Percentiles rank a stretch among this genome's conserved stretches.
Conservation (phyloP, 2,329 filamentous ascomycete genomes). For the Sarocladium strictum region DNA sequence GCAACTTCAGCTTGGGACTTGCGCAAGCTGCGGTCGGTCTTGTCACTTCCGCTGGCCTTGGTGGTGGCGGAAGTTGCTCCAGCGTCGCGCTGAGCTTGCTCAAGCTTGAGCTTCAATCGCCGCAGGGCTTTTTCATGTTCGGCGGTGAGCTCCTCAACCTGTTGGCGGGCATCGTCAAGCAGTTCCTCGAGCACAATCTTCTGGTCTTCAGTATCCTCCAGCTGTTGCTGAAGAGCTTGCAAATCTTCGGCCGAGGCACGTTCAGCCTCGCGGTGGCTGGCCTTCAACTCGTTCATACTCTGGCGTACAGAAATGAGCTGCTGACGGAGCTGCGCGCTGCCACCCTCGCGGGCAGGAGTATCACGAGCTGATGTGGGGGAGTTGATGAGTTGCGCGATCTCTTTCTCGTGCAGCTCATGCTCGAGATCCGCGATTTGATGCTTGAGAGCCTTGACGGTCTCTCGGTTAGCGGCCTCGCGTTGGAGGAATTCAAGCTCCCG, state of each 20-base stretch:
- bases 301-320: slow-evolving; percentile 57
- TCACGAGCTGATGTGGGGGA: slow-evolving; percentile 40
- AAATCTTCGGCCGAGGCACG: slow-evolving; percentile 33
- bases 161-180: slow-evolving; percentile 47
- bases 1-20: slow-evolving; percentile 59
- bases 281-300: slow-evolving; percentile 48
- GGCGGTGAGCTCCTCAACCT: slow-evolving; percentile 40
- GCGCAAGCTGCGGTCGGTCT: slow-evolving; percentile 55
- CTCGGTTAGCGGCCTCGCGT: slow-evolving; percentile 59
- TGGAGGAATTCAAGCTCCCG: slow-evolving; percentile 60
- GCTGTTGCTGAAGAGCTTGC: slow-evolving; percentile 45
- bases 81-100: slow-evolving; percentile 42
- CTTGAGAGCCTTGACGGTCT: slow-evolving; percentile 57
- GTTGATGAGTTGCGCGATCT: slow-evolving; percentile 42
- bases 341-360: slow-evolving; percentile 53
- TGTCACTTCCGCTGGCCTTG: slow-evolving; percentile 27
- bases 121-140: slow-evolving; percentile 38
- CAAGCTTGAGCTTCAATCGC: slow-evolving; percentile 42
- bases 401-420: slow-evolving; percentile 58
- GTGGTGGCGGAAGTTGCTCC: slow-evolving; percentile 20
- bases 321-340: slow-evolving; percentile 51
- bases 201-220: slow-evolving; percentile 54
- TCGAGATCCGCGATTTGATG: slow-evolving; percentile 62
- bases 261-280: slow-evolving; percentile 45
- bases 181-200: slow-evolving; percentile 53